Percentiles rank a stretch among this genome's conserved stretches.
These are phyloP conservation scores for Vinca minor DNA, from an alignment of 257 asterid species.

Conservation along the genomic window DNA sequence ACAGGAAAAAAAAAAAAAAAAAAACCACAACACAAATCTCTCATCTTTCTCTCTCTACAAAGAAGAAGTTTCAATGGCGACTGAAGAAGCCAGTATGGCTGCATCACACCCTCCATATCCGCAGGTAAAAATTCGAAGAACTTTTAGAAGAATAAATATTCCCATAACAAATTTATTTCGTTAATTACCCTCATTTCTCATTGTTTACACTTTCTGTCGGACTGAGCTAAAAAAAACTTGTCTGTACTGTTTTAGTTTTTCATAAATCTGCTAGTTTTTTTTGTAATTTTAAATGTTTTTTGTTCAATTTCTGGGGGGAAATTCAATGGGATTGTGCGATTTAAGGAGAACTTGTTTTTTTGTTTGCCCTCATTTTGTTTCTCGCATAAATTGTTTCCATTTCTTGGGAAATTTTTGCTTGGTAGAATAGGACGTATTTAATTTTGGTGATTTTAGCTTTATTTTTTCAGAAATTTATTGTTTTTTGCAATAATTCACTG, in stretches of 20 bases:
- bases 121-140: conserved; percentile 35
- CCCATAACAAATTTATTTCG: neutral
- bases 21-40: conserved; percentile 10
- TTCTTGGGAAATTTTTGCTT: neutral
- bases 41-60: neutral
- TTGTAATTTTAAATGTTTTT: neutral
- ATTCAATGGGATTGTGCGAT: conserved; percentile 1
- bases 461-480: neutral
- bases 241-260: neutral
- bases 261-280: conserved; percentile 7
- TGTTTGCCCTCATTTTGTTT: neutral
- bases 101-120: conserved; percentile 64
- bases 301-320: neutral
- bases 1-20: no score
- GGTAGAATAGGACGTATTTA: no score
- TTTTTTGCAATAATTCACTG: neutral
- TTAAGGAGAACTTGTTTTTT: neutral
- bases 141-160: neutral
- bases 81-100: conserved; percentile 41
- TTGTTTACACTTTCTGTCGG: neutral
- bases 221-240: conserved; percentile 1
- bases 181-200: conserved; percentile 9
- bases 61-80: conserved; percentile 35
- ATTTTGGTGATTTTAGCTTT: neutral
- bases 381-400: neutral